Evolutionary conservation across 345 rosid species (phyloP).

Genomic region (Bruguiera gymnorhiza): DNA sequence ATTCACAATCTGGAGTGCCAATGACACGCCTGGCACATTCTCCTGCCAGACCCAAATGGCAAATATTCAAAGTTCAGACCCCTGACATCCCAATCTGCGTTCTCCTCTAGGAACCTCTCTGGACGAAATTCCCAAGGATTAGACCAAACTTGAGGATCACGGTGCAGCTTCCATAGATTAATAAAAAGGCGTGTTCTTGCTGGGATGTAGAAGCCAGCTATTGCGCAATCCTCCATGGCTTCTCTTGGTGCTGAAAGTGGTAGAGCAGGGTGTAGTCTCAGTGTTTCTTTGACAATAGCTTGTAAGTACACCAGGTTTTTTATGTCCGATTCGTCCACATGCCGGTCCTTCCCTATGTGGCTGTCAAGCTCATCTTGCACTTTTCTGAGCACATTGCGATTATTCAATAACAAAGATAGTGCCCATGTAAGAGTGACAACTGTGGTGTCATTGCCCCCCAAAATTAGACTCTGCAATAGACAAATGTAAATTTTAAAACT

Average conservation of each 20-base stretch:
- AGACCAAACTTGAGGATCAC: conserved; percentile 19
- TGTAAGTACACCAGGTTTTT: conserved; percentile 18
- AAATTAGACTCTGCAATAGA: conserved; percentile 10
- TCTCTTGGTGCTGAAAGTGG: conserved; percentile 14
- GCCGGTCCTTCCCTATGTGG: conserved; percentile 5
- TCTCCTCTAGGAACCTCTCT: conserved; percentile 8
- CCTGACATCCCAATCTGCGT: conserved; percentile 1
- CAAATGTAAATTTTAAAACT: too few species aligned
- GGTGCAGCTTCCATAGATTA: conserved; percentile 21
- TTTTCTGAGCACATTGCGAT: not conserved
- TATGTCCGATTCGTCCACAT: conserved; percentile 8
- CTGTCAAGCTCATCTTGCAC: conserved; percentile 17
- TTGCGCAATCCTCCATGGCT: conserved; percentile 17
- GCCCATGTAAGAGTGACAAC: conserved; percentile 16
- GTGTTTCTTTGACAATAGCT: conserved; percentile 23
- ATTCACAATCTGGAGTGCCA: conserved; percentile 8
- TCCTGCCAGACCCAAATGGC: conserved; percentile 23
- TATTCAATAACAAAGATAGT: conserved; percentile 10
- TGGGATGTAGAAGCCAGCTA: conserved; percentile 9
- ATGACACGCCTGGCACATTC: conserved; percentile 19
- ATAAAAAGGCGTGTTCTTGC: conserved; percentile 15
- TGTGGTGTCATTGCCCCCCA: conserved; percentile 13
- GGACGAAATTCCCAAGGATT: not conserved
- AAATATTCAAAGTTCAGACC: conserved; percentile 13
- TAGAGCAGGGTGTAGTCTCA: conserved; percentile 13